These are phyloP conservation scores for Penicillium sp. DNA, from an alignment of 2,329 filamentous ascomycete species.

Conservation along the genomic window DNA sequence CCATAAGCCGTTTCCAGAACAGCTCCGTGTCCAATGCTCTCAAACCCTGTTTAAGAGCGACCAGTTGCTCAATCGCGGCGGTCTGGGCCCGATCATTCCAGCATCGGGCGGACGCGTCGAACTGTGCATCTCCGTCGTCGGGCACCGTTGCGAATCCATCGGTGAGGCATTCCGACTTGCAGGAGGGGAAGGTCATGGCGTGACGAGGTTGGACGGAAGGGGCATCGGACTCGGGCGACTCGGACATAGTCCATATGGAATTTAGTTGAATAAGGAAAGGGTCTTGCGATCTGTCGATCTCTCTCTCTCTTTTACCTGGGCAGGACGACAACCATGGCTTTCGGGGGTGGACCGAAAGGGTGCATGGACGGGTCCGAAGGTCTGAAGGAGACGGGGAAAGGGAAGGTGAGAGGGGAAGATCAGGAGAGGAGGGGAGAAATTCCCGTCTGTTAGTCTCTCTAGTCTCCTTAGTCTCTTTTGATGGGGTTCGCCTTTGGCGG, in stretches of 20 bases:
- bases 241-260: constrained; percentile 40
- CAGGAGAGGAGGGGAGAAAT: constrained; percentile 25
- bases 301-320: constrained; percentile 8
- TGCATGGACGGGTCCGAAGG: not conserved
- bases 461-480: constrained; percentile 3
- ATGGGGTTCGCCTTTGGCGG: constrained; percentile 12
- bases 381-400: too few species aligned
- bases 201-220: constrained; percentile 31
- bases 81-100: constrained; percentile 57
- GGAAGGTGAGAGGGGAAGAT: constrained; percentile 11
- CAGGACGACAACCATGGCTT: constrained; percentile 18
- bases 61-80: constrained; percentile 63
- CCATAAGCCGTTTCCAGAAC: constrained; percentile 68
- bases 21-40: constrained; percentile 57
- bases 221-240: constrained; percentile 39
- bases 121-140: constrained; percentile 30
- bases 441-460: constrained; percentile 17
- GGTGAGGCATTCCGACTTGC: constrained; percentile 36
- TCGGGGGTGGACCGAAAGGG: constrained; percentile 2
- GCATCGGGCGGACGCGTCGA: constrained; percentile 28
- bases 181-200: constrained; percentile 36
- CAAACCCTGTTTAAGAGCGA: constrained; percentile 62
- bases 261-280: constrained; percentile 9
- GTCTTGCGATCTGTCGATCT: constrained; percentile 5
- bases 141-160: constrained; percentile 29